Evolutionary conservation across 768 basidiomycete species (phyloP).

Genomic region (Russula emetica): DNA sequence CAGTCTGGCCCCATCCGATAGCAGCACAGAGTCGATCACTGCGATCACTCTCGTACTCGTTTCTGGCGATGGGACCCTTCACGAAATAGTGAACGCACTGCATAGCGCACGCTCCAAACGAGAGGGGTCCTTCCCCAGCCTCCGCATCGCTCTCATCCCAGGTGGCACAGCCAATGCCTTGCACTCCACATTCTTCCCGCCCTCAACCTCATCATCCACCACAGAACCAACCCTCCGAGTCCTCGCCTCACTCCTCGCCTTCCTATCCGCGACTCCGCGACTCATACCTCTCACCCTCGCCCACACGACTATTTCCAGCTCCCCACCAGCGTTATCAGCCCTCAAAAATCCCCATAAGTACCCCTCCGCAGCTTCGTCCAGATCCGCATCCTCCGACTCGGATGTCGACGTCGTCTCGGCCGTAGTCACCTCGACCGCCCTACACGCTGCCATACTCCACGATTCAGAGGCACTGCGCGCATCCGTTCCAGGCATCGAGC

Average conservation of each 20-base stretch:
- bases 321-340: constrained; percentile 16
- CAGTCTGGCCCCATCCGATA: constrained; percentile 34
- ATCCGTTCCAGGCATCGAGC: constrained; percentile 68
- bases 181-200: constrained; percentile 71
- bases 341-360: neutral
- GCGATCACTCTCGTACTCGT: constrained; percentile 53
- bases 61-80: constrained; percentile 90
- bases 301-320: constrained; percentile 41
- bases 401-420: constrained; percentile 44
- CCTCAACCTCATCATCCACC: constrained; percentile 29
- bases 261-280: constrained; percentile 18
- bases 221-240: constrained; percentile 41
- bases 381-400: neutral
- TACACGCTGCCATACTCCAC: constrained; percentile 81
- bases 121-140: constrained; percentile 5
- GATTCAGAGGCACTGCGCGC: constrained; percentile 74
- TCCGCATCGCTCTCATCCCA: constrained; percentile 56
- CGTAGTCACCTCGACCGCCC: constrained; percentile 80
- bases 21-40: constrained; percentile 36
- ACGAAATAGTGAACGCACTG: constrained; percentile 78
- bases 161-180: constrained; percentile 93
- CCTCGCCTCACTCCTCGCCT: constrained; percentile 36
- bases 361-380: neutral
- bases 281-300: constrained; percentile 51
- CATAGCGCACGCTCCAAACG: neutral